These are phyloP conservation scores for Narthecium ossifragum DNA, from an alignment of 106 monocot species.

Conservation along the genomic window DNA sequence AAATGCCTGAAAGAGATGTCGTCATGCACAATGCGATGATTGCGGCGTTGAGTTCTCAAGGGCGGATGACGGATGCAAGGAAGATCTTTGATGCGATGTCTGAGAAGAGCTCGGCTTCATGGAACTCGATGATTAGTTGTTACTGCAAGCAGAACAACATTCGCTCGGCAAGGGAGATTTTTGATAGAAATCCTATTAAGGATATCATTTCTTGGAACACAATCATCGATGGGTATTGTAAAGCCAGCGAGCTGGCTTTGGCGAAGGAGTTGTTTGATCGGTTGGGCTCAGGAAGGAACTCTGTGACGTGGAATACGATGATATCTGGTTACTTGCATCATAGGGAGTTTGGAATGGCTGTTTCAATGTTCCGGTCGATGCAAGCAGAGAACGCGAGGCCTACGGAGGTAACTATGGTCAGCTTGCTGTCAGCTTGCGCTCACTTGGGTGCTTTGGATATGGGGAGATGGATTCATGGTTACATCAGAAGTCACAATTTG, in stretches of 20 bases:
- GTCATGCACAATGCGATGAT: slow-evolving; percentile 9
- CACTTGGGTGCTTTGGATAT: slow-evolving; percentile 46
- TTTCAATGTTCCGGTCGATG: slow-evolving; percentile 37
- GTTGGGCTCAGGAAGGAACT: slow-evolving; percentile 41
- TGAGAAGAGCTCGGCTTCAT: slow-evolving; percentile 1
- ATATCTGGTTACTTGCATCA: slow-evolving; percentile 44
- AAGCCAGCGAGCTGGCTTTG: slow-evolving; percentile 25
- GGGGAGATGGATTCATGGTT: slow-evolving; percentile 52
- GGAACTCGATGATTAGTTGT: slow-evolving; percentile 37
- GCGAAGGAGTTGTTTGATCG: slow-evolving; percentile 32
- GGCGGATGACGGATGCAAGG: background rate
- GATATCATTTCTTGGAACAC: slow-evolving; percentile 59
- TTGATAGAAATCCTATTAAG: slow-evolving; percentile 36
- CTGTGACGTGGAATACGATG: slow-evolving; percentile 57
- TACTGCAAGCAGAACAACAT: slow-evolving; percentile 38
- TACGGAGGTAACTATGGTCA: slow-evolving; percentile 47
- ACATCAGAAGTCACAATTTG: slow-evolving; percentile 26
- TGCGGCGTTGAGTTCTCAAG: background rate
- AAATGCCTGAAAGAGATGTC: slow-evolving; percentile 9
- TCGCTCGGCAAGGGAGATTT: slow-evolving; percentile 20
- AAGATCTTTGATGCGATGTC: slow-evolving; percentile 4
- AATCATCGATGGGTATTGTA: slow-evolving; percentile 55
- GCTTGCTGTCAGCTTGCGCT: slow-evolving; percentile 47
- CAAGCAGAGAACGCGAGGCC: slow-evolving; percentile 32
- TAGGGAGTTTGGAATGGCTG: slow-evolving; percentile 28